A percentile compares a stretch with the other conserved stretches of the same genome.
phyloP scores from a whole-genome alignment of 768 basidiomycete species.

The Auriculariales sp. region DNA sequence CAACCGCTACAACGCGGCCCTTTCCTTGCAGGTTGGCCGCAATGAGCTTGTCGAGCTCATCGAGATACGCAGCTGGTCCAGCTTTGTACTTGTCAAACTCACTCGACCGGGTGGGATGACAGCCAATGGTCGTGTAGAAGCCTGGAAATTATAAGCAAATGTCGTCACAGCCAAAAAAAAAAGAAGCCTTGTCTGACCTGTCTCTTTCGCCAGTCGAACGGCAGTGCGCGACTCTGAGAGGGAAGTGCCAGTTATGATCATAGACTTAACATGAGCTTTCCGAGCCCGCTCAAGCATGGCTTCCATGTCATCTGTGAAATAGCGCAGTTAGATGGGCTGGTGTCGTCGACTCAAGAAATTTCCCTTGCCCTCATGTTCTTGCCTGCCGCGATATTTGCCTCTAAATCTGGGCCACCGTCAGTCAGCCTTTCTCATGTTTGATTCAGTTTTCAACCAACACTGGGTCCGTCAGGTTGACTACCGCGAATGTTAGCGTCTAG shows the following conservation, averaged over 20 bases:
- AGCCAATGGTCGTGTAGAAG: constrained; percentile 61
- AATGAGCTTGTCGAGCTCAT: constrained; percentile 41
- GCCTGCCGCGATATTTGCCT: constrained; percentile 20
- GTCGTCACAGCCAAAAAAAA: not conserved
- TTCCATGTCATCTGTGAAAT: constrained; percentile 42
- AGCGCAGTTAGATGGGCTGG: not conserved
- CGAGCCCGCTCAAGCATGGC: constrained; percentile 40
- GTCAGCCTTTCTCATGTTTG: constrained; percentile 36
- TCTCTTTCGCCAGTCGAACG: constrained; percentile 40
- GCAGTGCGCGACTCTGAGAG: constrained; percentile 48
- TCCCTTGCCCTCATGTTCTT: constrained; percentile 19
- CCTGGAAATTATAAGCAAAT: constrained; percentile 19
- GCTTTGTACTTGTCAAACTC: constrained; percentile 47
- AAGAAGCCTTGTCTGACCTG: constrained; percentile 22
- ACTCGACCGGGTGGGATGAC: constrained; percentile 60
- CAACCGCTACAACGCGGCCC: constrained; percentile 55
- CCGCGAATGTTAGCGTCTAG: not conserved
- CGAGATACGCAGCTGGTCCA: constrained; percentile 48
- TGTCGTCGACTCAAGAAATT: not conserved
- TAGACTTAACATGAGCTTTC: constrained; percentile 45
- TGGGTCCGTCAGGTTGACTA: constrained; percentile 43
- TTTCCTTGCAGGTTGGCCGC: constrained; percentile 29
- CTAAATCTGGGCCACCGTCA: constrained; percentile 25
- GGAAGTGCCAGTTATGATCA: constrained; percentile 68
- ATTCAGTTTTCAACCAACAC: constrained; percentile 37